A percentile compares a stretch with the other conserved stretches of the same genome.
Conservation (phyloP, 2,329 filamentous ascomycete species). For the Beauveria brongniartii region DNA sequence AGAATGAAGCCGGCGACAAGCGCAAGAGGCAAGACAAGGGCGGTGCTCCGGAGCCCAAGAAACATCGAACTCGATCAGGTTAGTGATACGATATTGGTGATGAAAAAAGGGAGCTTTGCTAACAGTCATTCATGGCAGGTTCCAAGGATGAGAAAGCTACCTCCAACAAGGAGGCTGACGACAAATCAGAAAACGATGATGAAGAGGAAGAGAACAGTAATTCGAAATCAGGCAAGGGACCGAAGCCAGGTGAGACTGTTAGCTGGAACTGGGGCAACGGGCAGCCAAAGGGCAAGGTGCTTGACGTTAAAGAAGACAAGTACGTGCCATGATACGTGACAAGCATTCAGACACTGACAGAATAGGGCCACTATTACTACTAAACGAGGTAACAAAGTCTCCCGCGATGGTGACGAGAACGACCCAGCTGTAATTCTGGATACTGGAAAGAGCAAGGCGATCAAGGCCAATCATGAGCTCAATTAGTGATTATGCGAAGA, state of each 20-base stretch:
- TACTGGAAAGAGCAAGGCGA: conserved; percentile 33
- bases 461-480: conserved; percentile 33
- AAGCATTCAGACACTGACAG: neutral
- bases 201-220: conserved; percentile 15
- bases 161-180: conserved; percentile 13
- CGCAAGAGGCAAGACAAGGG: conserved; percentile 17
- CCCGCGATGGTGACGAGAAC: conserved; percentile 30
- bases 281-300: conserved; percentile 34
- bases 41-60: conserved; percentile 23
- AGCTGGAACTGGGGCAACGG: conserved; percentile 40
- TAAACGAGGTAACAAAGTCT: conserved; percentile 33
- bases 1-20: conserved; percentile 20
- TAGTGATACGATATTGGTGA: conserved; percentile 13
- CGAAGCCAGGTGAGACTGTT: conserved; percentile 33
- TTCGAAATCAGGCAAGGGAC: conserved; percentile 21
- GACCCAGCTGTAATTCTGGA: conserved; percentile 37
- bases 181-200: conserved; percentile 11
- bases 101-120: conserved; percentile 11
- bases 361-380: conserved; percentile 30
- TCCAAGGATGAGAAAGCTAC: neutral
- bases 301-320: conserved; percentile 30
- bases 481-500: conserved; percentile 17
- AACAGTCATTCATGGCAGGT: neutral
- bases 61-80: conserved; percentile 22
- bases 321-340: neutral